A percentile compares a stretch with the other conserved stretches of the same genome.
Evolutionary conservation across 352 stramenopile genomes (phyloP).

Genomic region (Aphanomyces stellatus): DNA sequence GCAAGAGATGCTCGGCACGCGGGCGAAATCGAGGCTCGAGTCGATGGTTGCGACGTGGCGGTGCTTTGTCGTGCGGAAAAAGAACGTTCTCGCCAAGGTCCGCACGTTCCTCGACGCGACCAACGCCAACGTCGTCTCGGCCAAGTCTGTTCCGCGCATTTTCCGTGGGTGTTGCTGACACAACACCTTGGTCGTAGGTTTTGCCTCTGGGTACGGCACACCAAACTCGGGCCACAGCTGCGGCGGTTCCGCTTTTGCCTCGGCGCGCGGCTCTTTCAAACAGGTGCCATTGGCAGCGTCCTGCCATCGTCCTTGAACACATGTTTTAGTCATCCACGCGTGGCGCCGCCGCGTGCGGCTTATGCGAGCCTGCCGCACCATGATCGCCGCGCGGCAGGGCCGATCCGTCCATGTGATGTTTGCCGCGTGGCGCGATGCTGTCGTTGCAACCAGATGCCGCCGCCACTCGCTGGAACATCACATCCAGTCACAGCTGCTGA

Average conservation of each 20-base stretch:
- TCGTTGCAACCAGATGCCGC: background rate
- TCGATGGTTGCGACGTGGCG: background rate
- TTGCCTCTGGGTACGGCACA: background rate
- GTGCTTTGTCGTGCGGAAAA: background rate
- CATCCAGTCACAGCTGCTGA: background rate
- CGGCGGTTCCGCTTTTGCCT: background rate
- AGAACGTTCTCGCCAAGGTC: background rate
- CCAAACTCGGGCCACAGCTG: background rate
- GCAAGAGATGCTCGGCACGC: background rate
- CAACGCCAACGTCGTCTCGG: background rate
- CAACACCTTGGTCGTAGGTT: background rate
- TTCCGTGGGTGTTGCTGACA: background rate
- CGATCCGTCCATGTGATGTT: background rate
- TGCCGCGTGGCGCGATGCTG: background rate
- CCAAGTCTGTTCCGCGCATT: background rate
- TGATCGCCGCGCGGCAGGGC: background rate
- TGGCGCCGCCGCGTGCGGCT: too few relatives aligned
- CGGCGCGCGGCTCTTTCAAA: background rate
- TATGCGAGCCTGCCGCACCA: too few relatives aligned
- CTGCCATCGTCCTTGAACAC: background rate
- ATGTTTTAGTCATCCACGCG: too few relatives aligned
- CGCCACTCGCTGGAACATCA: background rate
- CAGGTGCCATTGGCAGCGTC: background rate
- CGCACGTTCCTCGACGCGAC: background rate
- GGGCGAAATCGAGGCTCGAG: background rate